phyloP scores from a whole-genome alignment of 495 filamentous ascomycete genomes.

The Parathielavia hyrcaniae region DNA sequence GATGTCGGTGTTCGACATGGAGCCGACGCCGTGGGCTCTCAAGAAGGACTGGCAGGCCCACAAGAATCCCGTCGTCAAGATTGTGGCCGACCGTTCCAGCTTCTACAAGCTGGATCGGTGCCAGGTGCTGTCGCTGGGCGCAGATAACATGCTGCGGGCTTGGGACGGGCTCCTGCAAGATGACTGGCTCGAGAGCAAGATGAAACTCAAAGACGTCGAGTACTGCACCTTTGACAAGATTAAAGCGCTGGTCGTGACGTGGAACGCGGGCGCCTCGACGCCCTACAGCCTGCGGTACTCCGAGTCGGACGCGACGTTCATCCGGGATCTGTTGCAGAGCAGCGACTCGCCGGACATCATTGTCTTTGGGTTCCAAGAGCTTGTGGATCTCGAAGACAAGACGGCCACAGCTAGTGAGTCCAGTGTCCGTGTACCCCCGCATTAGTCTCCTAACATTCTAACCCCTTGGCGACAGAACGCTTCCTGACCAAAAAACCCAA shows the following conservation, averaged over 20 bases:
- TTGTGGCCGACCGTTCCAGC: conserved; percentile 73
- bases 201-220: conserved; percentile 73
- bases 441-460: conserved; percentile 4
- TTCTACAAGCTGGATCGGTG: conserved; percentile 79
- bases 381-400: conserved; percentile 95
- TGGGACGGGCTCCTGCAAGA: conserved; percentile 95
- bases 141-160: conserved; percentile 73
- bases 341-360: conserved; percentile 79
- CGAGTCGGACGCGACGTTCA: conserved; percentile 62
- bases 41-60: conserved; percentile 95
- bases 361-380: conserved; percentile 95
- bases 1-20: conserved; percentile 87
- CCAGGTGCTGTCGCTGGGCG: conserved; percentile 83
- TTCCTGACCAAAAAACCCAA: conserved; percentile 58
- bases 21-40: conserved; percentile 72
- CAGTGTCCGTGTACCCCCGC: no score
- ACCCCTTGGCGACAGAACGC: conserved; percentile 51
- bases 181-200: conserved; percentile 84
- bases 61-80: conserved; percentile 67
- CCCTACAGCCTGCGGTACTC: conserved; percentile 70
- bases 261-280: conserved; percentile 92
- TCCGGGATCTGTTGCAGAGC: conserved; percentile 63
- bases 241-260: conserved; percentile 72
- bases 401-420: conserved; percentile 85
- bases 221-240: conserved; percentile 83